These are phyloP conservation scores for Apophysomyces variabilis DNA, from an alignment of 371 early-diverging fungal genomes.

Conservation along the genomic window DNA sequence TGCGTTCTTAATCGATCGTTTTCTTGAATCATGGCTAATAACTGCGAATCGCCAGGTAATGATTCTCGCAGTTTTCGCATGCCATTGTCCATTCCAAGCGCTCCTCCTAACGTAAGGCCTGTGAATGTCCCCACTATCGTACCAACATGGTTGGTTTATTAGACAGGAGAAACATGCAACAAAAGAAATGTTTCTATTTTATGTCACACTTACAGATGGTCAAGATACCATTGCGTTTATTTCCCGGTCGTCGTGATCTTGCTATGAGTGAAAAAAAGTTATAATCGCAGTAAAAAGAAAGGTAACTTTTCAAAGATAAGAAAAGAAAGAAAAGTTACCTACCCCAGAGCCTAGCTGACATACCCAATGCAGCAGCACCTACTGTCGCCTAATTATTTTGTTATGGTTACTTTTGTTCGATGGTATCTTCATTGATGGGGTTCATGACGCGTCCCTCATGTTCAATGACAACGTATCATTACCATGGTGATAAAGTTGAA, in stretches of 20 bases:
- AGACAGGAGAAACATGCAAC: not conserved
- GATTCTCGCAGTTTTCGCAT: conserved; percentile 40
- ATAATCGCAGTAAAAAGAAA: no score
- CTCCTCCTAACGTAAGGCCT: conserved; percentile 39
- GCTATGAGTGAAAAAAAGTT: conserved; percentile 9
- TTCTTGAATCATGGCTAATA: conserved; percentile 38
- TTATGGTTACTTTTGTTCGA: not conserved
- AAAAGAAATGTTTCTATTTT: not conserved
- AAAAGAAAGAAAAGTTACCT: conserved; percentile 2
- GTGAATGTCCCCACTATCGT: conserved; percentile 38
- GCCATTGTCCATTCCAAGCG: conserved; percentile 45
- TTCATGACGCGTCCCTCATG: no score
- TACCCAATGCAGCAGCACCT: conserved; percentile 48
- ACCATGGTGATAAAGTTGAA: conserved; percentile 35
- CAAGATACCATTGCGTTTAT: conserved; percentile 29
- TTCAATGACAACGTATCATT: not conserved
- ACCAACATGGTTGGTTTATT: no score
- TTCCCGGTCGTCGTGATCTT: conserved; percentile 19
- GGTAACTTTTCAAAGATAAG: no score
- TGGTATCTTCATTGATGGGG: no score
- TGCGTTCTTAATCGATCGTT: conserved; percentile 23
- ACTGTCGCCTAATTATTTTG: conserved; percentile 25
- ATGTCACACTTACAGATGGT: conserved; percentile 37
- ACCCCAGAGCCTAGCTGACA: conserved; percentile 43
- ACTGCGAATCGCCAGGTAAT: conserved; percentile 37